Conservation (phyloP, 2,329 filamentous ascomycete genomes). For the Colletotrichum simmondsii region DNA sequence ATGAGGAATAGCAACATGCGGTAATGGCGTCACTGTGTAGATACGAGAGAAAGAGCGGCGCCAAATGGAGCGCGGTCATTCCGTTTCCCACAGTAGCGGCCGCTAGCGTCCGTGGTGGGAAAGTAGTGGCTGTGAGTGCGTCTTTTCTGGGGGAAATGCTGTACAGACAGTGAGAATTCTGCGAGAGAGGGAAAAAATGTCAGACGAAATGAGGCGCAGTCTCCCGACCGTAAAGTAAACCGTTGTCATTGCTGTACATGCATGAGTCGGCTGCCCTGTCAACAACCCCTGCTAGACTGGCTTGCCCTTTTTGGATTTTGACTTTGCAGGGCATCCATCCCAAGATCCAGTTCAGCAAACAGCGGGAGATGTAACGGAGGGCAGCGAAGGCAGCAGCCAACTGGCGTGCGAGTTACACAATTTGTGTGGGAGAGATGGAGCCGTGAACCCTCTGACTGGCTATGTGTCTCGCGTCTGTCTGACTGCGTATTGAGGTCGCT, state of each 20-base stretch:
- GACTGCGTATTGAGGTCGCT: slow-evolving; percentile 19
- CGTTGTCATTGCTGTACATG: slow-evolving; percentile 30
- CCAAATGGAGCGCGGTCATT: slow-evolving; percentile 34
- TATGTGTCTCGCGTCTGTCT: slow-evolving; percentile 3
- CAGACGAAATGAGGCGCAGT: slow-evolving; percentile 33
- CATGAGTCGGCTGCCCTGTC: slow-evolving; percentile 34
- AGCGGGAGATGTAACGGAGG: neutral
- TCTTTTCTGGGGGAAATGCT: slow-evolving; percentile 28
- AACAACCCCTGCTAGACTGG: slow-evolving; percentile 19
- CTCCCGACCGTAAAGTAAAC: slow-evolving; percentile 23
- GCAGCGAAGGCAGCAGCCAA: neutral
- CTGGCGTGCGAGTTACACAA: neutral
- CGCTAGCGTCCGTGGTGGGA: slow-evolving; percentile 31
- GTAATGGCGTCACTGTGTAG: slow-evolving; percentile 33
- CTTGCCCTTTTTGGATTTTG: slow-evolving; percentile 34
- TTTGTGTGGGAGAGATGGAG: neutral
- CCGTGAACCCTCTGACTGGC: neutral
- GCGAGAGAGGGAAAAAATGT: slow-evolving; percentile 21
- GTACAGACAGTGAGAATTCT: slow-evolving; percentile 17
- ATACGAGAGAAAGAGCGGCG: slow-evolving; percentile 33
- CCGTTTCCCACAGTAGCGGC: slow-evolving; percentile 34
- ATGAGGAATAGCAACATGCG: slow-evolving; percentile 32
- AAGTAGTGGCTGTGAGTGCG: slow-evolving; percentile 26
- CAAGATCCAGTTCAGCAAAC: neutral
- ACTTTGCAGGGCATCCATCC: slow-evolving; percentile 19